A percentile compares a stretch with the other conserved stretches of the same genome.
Conservation (phyloP, 176 grass and related monocot species). For the Bonia amplexicaulis region DNA sequence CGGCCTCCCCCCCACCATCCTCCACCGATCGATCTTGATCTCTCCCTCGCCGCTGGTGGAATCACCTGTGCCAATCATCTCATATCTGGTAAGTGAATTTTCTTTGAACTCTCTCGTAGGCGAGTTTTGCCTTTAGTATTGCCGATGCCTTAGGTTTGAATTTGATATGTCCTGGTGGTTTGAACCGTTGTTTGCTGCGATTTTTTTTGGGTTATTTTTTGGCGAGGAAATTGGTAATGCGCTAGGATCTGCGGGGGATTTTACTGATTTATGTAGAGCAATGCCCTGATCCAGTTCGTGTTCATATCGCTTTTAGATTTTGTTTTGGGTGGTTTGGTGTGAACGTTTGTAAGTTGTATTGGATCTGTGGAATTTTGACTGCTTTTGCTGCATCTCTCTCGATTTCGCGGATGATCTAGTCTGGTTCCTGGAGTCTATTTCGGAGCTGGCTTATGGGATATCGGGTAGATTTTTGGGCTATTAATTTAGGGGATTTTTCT, state of each 20-base stretch:
- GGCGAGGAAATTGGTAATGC: background rate
- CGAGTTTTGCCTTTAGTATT: background rate
- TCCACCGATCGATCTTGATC: background rate
- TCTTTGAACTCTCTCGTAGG: background rate
- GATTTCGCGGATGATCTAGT: background rate
- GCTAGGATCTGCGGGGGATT: background rate
- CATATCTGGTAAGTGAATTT: conserved; percentile 20
- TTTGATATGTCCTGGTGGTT: background rate
- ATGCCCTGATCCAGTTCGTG: background rate
- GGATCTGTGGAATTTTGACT: background rate
- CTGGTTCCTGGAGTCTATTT: background rate
- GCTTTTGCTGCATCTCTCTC: background rate
- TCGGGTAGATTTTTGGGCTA: background rate
- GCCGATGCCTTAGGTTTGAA: background rate
- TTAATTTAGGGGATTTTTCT: background rate
- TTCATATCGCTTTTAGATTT: background rate
- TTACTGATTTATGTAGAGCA: background rate
- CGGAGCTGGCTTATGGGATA: accelerated
- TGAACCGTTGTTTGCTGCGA: background rate
- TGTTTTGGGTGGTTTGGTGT: background rate
- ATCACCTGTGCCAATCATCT: background rate
- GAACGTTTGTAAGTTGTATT: background rate
- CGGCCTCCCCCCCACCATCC: background rate
- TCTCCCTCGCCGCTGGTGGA: background rate
- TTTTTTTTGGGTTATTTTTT: background rate